Conservation (phyloP, 2,329 filamentous ascomycete genomes). For the Rachicladosporium sp. region DNA sequence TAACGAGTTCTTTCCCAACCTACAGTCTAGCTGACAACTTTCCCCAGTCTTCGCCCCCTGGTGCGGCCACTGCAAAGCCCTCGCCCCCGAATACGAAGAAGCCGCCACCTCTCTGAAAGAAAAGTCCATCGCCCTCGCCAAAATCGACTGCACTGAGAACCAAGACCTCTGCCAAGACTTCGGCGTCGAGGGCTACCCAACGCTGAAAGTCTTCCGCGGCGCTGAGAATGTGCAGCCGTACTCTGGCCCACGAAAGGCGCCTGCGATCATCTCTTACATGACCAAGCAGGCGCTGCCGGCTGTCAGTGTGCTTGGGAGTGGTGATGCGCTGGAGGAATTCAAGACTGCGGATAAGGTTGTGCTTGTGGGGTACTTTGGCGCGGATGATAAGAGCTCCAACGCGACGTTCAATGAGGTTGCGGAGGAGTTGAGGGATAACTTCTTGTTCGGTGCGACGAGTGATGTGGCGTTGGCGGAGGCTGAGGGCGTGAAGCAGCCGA, state of each 20-base stretch:
- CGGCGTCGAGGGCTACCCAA: conserved; percentile 95
- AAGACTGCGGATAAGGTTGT: conserved; percentile 97
- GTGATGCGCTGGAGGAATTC: conserved; percentile 78
- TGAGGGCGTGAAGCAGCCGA: conserved; percentile 77
- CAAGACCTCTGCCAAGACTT: conserved; percentile 78
- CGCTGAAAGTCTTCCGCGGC: conserved; percentile 97
- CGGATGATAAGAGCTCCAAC: conserved; percentile 71
- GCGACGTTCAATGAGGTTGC: conserved; percentile 70
- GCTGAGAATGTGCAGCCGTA: conserved; percentile 71
- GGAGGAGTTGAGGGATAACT: conserved; percentile 69
- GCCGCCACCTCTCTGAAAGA: conserved; percentile 74
- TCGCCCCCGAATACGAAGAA: conserved; percentile 83
- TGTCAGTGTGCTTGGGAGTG: conserved; percentile 65
- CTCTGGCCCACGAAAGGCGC: conserved; percentile 77
- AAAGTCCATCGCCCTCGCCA: conserved; percentile 73
- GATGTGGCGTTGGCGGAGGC: conserved; percentile 77
- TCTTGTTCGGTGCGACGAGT: conserved; percentile 80
- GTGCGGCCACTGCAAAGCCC: conserved; percentile 98
- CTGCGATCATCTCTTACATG: conserved; percentile 75
- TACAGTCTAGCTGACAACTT: neutral
- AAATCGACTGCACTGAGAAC: conserved; percentile 94
- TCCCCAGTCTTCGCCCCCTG: conserved; percentile 77
- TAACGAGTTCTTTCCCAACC: neutral
- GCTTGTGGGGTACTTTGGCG: conserved; percentile 73
- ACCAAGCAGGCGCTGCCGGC: conserved; percentile 93